Base-by-base conservation (phyloP, 139 green algal species). In the Auxenochlorella pyrenoidosa region DNA sequence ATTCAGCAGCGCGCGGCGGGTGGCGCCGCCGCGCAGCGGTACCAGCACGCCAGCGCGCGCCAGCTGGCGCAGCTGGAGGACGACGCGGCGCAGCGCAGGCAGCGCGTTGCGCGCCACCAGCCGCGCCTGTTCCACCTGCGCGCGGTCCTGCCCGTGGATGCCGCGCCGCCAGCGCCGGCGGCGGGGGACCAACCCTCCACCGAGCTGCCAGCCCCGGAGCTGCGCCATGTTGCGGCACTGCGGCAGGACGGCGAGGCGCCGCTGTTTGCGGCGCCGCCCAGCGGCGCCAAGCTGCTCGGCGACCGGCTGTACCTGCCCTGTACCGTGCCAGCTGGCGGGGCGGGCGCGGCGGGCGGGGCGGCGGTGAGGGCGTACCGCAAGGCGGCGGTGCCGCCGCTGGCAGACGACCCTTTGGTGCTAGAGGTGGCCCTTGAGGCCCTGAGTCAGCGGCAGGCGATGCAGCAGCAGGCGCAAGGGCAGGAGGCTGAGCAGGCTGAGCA, bases 21-120 rank as follows among this genome's bases (percentile, higher is more conserved):
- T 1, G 73, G 38, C 22, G 40, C 76, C 3, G 15, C 30, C 0
- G n/a, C 34, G 34, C 28, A 60, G 43, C 71, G 75, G 21, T 91
- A 88, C 63, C n/a, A 41, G 36, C 73, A 90, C 43, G 70, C 58
- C 47, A 88, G 79, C 10, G 40, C 75, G n/a, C 70, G 89, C 24
- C 89, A 92, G 79, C 68, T 26, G 21, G 85, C 63, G 10, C 89
- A 92, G 89, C 30, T 92, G 22, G 77, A 88, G 34, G 59, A 85
- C 15, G 83, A 91, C 43, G 40, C 28, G 18, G 41, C 32, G 26
- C 38, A 18, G 10, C 59, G 82, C n/a, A 34, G 75, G n/a, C 47
- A 54, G 34, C 71, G 43, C 34, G 54, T 79, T 19, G 12, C 32
- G 54, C 36, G 34, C 24, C 26, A 34, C 24, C 85, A 84, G 76